A percentile compares a stretch with the other conserved stretches of the same genome.
Evolutionary conservation across 2,329 filamentous ascomycete genomes (phyloP).

Genomic region (Pseudogymnoascus sp.): DNA sequence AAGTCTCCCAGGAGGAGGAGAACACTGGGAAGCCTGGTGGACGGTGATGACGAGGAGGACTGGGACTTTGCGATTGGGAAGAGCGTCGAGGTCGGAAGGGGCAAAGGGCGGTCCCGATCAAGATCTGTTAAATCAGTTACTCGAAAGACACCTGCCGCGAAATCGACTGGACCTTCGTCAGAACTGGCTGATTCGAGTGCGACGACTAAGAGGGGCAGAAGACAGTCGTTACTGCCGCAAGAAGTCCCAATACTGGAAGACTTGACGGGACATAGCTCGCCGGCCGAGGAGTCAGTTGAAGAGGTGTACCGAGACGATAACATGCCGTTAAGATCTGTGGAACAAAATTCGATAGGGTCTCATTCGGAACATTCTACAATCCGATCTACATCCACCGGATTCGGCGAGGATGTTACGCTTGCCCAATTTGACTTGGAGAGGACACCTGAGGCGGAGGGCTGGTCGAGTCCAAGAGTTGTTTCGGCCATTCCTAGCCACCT

Average conservation of each 20-base stretch:
- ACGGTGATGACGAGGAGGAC: constrained; percentile 22
- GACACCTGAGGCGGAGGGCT: constrained; percentile 19
- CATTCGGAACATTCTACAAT: constrained; percentile 18
- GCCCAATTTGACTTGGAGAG: constrained; percentile 22
- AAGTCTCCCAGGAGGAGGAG: constrained; percentile 19
- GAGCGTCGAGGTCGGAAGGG: constrained; percentile 17
- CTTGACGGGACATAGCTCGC: not conserved
- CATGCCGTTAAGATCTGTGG: not conserved
- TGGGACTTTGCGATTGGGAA: constrained; percentile 19
- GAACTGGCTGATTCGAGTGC: constrained; percentile 12
- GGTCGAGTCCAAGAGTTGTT: constrained; percentile 22
- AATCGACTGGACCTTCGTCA: not conserved
- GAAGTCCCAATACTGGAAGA: constrained; percentile 13
- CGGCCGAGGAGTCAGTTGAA: not conserved
- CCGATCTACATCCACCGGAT: constrained; percentile 15
- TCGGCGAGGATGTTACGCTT: constrained; percentile 18
- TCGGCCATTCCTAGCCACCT: not conserved
- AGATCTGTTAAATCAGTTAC: constrained; percentile 19
- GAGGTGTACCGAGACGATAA: not conserved
- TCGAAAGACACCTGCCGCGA: constrained; percentile 15
- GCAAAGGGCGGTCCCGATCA: constrained; percentile 22
- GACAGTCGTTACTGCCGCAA: constrained; percentile 15
- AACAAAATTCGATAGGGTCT: not conserved
- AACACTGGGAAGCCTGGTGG: constrained; percentile 20
- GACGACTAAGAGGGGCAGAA: constrained; percentile 17